Conservation (phyloP, 2,329 filamentous ascomycete species). For the Talaromyces sp. region DNA sequence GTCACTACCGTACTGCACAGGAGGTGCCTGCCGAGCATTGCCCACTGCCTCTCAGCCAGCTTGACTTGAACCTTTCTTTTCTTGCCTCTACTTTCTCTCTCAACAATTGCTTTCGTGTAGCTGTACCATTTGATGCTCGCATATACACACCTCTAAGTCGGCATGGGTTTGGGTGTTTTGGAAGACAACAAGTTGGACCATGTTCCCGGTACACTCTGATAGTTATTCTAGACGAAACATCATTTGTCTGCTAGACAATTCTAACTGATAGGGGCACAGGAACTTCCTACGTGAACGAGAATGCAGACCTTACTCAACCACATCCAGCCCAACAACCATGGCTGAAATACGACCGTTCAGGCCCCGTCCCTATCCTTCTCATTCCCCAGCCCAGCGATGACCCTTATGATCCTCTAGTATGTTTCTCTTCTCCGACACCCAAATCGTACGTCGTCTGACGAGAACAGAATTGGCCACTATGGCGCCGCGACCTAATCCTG, state of each 20-base stretch:
- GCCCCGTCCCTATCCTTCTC: conserved; percentile 68
- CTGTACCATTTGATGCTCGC: background rate
- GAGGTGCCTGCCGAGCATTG: too few relatives aligned
- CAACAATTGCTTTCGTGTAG: background rate
- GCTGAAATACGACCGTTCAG: conserved; percentile 70
- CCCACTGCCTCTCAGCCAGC: background rate
- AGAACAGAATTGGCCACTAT: conserved; percentile 71
- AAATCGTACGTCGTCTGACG: background rate
- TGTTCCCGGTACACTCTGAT: conserved; percentile 64
- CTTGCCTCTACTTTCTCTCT: background rate
- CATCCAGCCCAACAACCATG: conserved; percentile 31
- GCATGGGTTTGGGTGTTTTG: conserved; percentile 70
- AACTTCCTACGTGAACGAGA: conserved; percentile 55
- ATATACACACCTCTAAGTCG: conserved; percentile 1
- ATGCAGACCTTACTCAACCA: conserved; percentile 34
- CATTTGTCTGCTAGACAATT: too few relatives aligned
- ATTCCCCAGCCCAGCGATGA: conserved; percentile 89
- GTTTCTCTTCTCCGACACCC: conserved; percentile 2
- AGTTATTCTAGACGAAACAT: too few relatives aligned
- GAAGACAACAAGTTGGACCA: conserved; percentile 63
- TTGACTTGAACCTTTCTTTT: background rate
- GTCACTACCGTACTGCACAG: too few relatives aligned
- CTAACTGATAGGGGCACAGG: conserved; percentile 24
- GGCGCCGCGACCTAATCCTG: conserved; percentile 78
- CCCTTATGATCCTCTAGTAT: conserved; percentile 78